Conservation (phyloP, 208 protist genomes). For the Endotrypanum monterogeii region DNA sequence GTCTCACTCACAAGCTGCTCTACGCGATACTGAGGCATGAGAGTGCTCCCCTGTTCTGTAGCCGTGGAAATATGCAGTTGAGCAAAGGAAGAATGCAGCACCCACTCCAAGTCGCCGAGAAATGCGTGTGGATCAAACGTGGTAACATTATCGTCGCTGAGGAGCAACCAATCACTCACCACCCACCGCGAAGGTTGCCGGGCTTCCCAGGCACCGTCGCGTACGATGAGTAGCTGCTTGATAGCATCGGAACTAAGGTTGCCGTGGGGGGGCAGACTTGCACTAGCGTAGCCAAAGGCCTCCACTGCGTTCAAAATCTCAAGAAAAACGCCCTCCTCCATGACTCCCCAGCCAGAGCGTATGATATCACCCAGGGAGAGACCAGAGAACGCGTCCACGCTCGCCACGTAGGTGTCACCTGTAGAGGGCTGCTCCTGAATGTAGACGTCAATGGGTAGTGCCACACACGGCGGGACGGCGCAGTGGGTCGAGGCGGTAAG, state of each 20-base stretch:
- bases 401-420: conserved; percentile 57
- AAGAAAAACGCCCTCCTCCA: conserved; percentile 72
- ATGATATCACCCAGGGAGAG: conserved; percentile 82
- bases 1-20: conserved; percentile 72
- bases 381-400: conserved; percentile 67
- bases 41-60: conserved; percentile 28
- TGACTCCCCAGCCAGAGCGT: conserved; percentile 72
- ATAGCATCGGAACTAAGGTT: conserved; percentile 76
- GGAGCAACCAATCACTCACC: conserved; percentile 79
- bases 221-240: conserved; percentile 64
- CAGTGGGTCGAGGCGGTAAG: conserved; percentile 34
- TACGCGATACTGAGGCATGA: conserved; percentile 43
- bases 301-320: conserved; percentile 72
- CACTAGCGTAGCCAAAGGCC: conserved; percentile 52
- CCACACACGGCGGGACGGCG: conserved; percentile 36
- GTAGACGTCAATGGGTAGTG: conserved; percentile 71
- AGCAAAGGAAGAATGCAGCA: conserved; percentile 76
- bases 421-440: conserved; percentile 56
- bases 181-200: conserved; percentile 72
- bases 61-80: conserved; percentile 68
- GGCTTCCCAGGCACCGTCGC: conserved; percentile 64
- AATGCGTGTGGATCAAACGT: conserved; percentile 34
- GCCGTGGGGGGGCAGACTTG: conserved; percentile 57
- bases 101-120: conserved; percentile 73
- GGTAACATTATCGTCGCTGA: conserved; percentile 26